Conservation (phyloP, 768 basidiomycete species). For the Tulasnella sp. region DNA sequence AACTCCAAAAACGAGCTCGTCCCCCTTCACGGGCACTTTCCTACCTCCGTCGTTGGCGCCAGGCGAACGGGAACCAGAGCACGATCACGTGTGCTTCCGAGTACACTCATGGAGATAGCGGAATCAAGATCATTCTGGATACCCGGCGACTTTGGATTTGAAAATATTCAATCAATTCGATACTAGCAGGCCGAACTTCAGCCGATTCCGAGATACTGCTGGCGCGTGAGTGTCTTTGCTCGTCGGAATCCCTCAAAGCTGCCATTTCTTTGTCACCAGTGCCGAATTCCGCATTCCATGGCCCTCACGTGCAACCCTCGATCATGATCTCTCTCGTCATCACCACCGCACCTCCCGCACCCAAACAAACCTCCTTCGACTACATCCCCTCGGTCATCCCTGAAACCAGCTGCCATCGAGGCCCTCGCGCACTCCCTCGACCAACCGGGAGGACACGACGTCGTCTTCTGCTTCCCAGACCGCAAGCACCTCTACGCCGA, state of each 20-base stretch:
- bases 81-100: neutral
- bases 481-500: constrained; percentile 16
- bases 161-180: constrained; percentile 1
- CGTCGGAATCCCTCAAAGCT: neutral
- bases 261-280: neutral
- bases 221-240: neutral
- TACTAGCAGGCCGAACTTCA: neutral
- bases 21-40: neutral
- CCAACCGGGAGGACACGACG: constrained; percentile 18
- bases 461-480: constrained; percentile 19
- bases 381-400: neutral
- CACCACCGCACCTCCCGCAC: neutral
- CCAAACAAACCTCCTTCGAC: neutral
- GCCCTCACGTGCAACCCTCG: neutral
- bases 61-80: neutral
- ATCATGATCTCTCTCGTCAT: neutral
- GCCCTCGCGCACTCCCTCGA: neutral
- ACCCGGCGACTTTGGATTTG: neutral
- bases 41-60: neutral
- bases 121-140: neutral
- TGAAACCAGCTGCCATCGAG: constrained; percentile 18
- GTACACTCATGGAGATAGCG: neutral
- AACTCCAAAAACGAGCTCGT: neutral
- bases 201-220: neutral
- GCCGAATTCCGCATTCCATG: neutral